These are phyloP conservation scores for Trametes polyzona DNA, from an alignment of 1,284 basidiomycete genomes.

Conservation along the genomic window DNA sequence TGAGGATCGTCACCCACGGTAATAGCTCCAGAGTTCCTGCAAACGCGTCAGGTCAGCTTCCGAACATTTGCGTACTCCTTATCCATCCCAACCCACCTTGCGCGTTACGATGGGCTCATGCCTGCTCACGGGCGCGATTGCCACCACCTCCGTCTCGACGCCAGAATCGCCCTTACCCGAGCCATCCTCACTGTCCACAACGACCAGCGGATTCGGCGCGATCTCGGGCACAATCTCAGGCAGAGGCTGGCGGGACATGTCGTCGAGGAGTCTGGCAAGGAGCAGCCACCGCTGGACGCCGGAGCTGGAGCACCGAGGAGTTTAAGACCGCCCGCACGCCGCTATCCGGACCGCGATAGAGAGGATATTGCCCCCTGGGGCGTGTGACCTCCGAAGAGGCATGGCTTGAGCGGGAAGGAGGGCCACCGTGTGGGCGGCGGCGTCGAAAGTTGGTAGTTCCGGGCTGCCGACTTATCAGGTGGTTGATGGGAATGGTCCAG, in stretches of 20 bases:
- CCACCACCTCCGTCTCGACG: conserved; percentile 12
- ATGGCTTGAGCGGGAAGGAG: neutral
- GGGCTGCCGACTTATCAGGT: conserved; percentile 18
- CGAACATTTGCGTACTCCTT: no score
- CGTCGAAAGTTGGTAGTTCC: conserved; percentile 7
- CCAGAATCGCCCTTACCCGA: conserved; percentile 14
- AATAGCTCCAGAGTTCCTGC: conserved; percentile 74
- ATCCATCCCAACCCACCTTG: conserved; percentile 35
- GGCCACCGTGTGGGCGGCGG: conserved; percentile 5
- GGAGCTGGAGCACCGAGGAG: neutral
- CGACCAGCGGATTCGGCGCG: conserved; percentile 3
- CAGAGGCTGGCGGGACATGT: conserved; percentile 19
- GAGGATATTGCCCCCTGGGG: neutral
- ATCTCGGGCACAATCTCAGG: conserved; percentile 13
- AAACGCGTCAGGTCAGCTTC: neutral
- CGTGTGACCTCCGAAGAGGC: conserved; percentile 9
- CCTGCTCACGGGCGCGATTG: conserved; percentile 25
- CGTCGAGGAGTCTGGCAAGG: neutral
- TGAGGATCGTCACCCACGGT: conserved; percentile 46
- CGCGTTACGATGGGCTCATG: conserved; percentile 38
- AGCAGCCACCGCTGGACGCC: neutral
- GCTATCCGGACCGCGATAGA: conserved; percentile 10
- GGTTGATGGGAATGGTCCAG: conserved; percentile 10
- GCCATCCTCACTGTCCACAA: conserved; percentile 6
- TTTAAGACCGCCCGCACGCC: neutral